Conservation (phyloP, 805 yeast species). For the Hyphopichia homilentoma region DNA sequence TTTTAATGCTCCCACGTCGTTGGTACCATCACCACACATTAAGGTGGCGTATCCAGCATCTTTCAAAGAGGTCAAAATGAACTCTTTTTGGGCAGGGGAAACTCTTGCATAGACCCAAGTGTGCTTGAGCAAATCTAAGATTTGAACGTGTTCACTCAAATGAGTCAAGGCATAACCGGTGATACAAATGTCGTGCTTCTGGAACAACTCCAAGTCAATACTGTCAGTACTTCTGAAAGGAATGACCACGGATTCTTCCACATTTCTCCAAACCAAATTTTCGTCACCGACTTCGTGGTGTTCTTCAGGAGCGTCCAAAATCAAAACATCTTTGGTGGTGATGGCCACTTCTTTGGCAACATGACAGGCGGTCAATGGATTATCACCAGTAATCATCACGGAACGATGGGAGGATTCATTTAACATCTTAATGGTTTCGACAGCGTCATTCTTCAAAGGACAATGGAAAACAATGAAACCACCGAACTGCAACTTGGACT, state of each 20-base stretch:
- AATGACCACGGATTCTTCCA: conserved; percentile 67
- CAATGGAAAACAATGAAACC: conserved; percentile 97
- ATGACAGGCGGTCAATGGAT: conserved; percentile 96
- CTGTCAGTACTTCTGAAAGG: conserved; percentile 62
- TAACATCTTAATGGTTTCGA: conserved; percentile 85
- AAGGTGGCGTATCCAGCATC: conserved; percentile 87
- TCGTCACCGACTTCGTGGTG: conserved; percentile 49
- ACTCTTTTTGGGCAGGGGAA: conserved; percentile 94
- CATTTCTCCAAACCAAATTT: conserved; percentile 79
- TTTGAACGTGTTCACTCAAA: conserved; percentile 63
- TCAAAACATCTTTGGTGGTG: conserved; percentile 76
- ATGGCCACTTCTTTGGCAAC: conserved; percentile 93
- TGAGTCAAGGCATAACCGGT: conserved; percentile 86
- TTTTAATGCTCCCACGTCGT: conserved; percentile 98
- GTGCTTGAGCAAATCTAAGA: conserved; percentile 71
- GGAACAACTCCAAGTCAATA: conserved; percentile 54
- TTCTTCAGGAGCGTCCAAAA: conserved; percentile 80
- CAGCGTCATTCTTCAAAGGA: conserved; percentile 92
- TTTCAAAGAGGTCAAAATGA: conserved; percentile 76
- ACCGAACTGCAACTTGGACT: conserved; percentile 69
- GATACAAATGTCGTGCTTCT: conserved; percentile 77
- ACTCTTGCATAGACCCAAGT: conserved; percentile 98
- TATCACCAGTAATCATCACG: conserved; percentile 98
- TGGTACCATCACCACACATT: conserved; percentile 99
- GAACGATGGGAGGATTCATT: conserved; percentile 94